These are phyloP conservation scores for Podospora bellae-mahoneyi DNA, from an alignment of 495 filamentous ascomycete genomes.

Conservation along the genomic window DNA sequence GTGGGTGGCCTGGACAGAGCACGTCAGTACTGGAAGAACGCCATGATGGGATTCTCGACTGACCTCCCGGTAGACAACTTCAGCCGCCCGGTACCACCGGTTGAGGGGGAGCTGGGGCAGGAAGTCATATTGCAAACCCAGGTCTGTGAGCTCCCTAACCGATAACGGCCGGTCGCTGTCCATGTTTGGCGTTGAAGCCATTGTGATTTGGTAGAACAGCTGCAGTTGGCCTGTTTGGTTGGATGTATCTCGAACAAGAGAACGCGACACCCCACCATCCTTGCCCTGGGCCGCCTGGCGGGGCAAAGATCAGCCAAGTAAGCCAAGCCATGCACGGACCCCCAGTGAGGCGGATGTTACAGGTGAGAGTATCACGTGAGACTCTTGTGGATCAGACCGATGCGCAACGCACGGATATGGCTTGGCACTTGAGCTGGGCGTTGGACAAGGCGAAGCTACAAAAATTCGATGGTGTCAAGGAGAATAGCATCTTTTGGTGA, in stretches of 20 bases:
- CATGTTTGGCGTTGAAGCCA: background rate
- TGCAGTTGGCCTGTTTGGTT: constrained; percentile 8
- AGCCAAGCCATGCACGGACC: background rate
- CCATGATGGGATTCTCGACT: constrained; percentile 10
- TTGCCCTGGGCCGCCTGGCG: background rate
- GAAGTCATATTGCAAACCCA: constrained; percentile 75
- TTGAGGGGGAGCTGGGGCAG: constrained; percentile 66
- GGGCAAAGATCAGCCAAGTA: background rate
- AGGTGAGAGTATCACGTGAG: background rate
- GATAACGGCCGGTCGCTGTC: constrained; percentile 55
- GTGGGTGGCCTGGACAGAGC: constrained; percentile 45
- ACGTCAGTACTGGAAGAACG: background rate
- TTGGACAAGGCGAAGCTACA: background rate
- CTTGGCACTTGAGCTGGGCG: background rate
- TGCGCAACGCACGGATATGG: background rate
- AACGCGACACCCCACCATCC: background rate
- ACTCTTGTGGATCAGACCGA: background rate
- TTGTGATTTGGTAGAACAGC: background rate
- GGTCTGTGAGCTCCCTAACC: constrained; percentile 65
- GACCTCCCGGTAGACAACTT: constrained; percentile 77
- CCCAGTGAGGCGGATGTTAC: too few relatives aligned
- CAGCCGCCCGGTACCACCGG: constrained; percentile 79
- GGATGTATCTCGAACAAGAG: background rate
- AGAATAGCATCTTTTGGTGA: background rate
- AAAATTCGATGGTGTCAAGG: background rate